These are phyloP conservation scores for Waltergamsia citrina DNA, from an alignment of 2,329 filamentous ascomycete species.

Conservation along the genomic window DNA sequence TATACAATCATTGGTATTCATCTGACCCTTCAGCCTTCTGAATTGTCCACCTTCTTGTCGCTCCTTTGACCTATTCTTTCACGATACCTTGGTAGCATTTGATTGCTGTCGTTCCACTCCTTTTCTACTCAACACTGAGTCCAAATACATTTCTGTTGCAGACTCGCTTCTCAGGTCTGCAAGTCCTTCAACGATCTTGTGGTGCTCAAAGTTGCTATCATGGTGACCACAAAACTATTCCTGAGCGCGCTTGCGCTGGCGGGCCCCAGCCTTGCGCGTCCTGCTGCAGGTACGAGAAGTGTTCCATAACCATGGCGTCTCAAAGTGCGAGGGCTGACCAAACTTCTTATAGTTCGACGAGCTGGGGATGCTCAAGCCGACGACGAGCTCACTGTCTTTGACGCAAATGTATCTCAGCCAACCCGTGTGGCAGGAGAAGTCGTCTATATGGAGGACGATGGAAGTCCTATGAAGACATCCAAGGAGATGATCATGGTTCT, in stretches of 20 bases:
- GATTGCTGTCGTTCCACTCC: too few relatives aligned
- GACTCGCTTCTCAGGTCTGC: too few relatives aligned
- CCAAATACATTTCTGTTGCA: too few relatives aligned
- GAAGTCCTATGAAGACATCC: neutral
- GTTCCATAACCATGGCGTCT: neutral
- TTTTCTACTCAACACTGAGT: too few relatives aligned
- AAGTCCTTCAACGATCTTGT: too few relatives aligned
- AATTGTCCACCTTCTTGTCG: too few relatives aligned
- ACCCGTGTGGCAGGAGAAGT: constrained; percentile 1
- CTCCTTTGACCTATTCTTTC: too few relatives aligned
- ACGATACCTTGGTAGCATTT: too few relatives aligned
- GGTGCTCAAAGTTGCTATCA: neutral
- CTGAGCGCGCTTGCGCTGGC: constrained; percentile 1
- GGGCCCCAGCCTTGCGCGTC: neutral
- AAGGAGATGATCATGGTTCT: constrained; percentile 3
- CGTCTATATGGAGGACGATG: neutral
- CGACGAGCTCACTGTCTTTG: constrained; percentile 2
- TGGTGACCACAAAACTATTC: neutral
- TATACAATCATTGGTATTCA: too few relatives aligned
- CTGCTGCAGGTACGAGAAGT: constrained; percentile 1
- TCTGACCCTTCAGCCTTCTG: too few relatives aligned
- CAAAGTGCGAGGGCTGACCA: too few relatives aligned
- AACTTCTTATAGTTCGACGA: neutral
- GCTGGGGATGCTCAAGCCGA: neutral
- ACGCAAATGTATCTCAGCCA: neutral